These are phyloP conservation scores for Flaveria bidentis DNA, from an alignment of 129 eudicot species.

Conservation along the genomic window DNA sequence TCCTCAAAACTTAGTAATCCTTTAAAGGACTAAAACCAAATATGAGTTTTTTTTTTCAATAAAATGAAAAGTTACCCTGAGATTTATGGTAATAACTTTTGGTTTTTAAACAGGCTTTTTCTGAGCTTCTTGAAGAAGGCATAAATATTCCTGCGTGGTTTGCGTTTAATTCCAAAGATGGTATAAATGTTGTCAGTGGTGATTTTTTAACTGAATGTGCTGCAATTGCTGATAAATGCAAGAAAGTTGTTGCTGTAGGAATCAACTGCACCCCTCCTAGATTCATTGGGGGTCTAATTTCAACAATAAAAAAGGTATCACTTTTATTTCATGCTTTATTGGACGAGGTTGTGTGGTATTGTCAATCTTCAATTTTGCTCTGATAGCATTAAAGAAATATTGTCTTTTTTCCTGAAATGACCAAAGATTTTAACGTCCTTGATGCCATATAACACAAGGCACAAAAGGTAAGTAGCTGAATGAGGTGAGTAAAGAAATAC, in stretches of 20 bases:
- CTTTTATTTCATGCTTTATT: constrained; percentile 14
- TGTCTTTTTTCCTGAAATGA: background rate
- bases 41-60: background rate
- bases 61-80: background rate
- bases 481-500: background rate
- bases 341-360: background rate
- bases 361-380: background rate
- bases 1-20: background rate
- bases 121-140: constrained; percentile 79
- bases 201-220: constrained; percentile 76
- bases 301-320: constrained; percentile 49
- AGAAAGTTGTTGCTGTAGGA: constrained; percentile 73
- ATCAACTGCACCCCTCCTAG: constrained; percentile 85
- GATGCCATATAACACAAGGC: background rate
- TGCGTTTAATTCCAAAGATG: constrained; percentile 72
- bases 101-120: constrained; percentile 56
- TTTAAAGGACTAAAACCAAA: background rate
- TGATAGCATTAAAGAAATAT: background rate
- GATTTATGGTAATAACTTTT: background rate
- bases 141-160: constrained; percentile 81
- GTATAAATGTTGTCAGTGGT: constrained; percentile 71
- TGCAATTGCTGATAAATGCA: constrained; percentile 59
- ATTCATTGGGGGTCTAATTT: constrained; percentile 56
- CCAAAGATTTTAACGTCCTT: constrained; percentile 5
- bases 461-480: background rate